Conservation (phyloP, 371 early-diverging fungal genomes). For the Coemansia sp. region DNA sequence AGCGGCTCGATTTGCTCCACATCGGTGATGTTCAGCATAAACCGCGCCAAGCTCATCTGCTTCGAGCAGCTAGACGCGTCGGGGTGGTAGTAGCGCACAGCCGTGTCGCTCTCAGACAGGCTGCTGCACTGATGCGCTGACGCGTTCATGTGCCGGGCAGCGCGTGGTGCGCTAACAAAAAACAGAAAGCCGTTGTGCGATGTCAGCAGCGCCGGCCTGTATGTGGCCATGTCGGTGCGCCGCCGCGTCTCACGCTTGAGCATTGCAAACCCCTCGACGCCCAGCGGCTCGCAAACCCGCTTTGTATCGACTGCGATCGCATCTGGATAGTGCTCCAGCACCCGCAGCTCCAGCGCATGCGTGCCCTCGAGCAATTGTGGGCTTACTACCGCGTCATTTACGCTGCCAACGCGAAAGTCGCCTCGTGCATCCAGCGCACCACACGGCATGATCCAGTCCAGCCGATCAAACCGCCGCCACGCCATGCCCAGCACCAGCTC, state of each 20-base stretch:
- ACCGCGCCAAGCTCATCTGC: slow-evolving; percentile 41
- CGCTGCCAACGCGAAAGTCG: slow-evolving; percentile 5
- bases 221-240: slow-evolving; percentile 9
- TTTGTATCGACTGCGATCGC: slow-evolving; percentile 5
- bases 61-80: slow-evolving; percentile 19
- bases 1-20: slow-evolving; percentile 33
- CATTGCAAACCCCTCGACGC: slow-evolving; percentile 42
- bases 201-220: slow-evolving; percentile 33
- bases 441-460: slow-evolving; percentile 44
- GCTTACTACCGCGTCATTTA: slow-evolving; percentile 25
- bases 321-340: slow-evolving; percentile 42
- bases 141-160: slow-evolving; percentile 28
- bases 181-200: slow-evolving; percentile 39
- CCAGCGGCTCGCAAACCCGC: slow-evolving; percentile 25
- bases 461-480: slow-evolving; percentile 39
- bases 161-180: slow-evolving; percentile 40
- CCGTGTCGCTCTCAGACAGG: slow-evolving; percentile 1
- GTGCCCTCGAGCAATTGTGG: slow-evolving; percentile 38
- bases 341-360: slow-evolving; percentile 43
- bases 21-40: slow-evolving; percentile 39
- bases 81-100: slow-evolving; percentile 32
- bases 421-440: slow-evolving; percentile 21
- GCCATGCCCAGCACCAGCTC: slow-evolving; percentile 42
- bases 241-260: slow-evolving; percentile 36
- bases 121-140: slow-evolving; percentile 8